These are phyloP conservation scores for Adansonia rubrostipa DNA, from an alignment of 441 rosid species.

Conservation along the genomic window DNA sequence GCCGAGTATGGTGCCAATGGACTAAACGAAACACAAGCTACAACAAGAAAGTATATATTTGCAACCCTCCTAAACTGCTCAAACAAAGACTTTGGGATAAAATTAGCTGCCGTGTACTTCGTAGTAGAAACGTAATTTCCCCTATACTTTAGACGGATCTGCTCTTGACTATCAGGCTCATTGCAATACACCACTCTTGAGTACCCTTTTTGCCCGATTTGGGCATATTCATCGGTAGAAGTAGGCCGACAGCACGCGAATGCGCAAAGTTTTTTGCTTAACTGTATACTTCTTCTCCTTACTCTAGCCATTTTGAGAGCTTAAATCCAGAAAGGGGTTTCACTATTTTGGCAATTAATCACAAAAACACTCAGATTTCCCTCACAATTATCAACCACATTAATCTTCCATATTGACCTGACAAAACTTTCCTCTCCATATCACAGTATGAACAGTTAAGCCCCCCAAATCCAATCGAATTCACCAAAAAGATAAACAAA, in stretches of 20 bases:
- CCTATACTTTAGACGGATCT: constrained; percentile 55
- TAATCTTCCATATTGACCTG: constrained; percentile 16
- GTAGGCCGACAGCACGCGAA: constrained; percentile 56
- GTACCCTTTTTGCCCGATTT: constrained; percentile 65
- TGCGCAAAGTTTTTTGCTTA: constrained; percentile 53
- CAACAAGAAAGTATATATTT: constrained; percentile 78
- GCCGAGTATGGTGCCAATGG: constrained; percentile 85
- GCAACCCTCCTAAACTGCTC: constrained; percentile 99
- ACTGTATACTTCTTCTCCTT: constrained; percentile 42
- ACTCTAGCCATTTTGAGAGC: constrained; percentile 42
- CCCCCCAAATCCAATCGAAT: constrained; percentile 16
- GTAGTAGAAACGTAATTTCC: constrained; percentile 86
- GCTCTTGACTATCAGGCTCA: constrained; percentile 73
- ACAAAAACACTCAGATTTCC: constrained; percentile 27
- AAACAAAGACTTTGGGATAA: constrained; percentile 95
- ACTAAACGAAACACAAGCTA: constrained; percentile 74
- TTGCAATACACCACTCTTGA: constrained; percentile 90
- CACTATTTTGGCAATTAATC: constrained; percentile 18
- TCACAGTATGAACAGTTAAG: constrained; percentile 8
- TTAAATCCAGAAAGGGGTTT: constrained; percentile 18
- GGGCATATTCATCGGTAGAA: constrained; percentile 50
- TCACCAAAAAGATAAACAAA: constrained; percentile 21
- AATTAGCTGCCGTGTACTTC: constrained; percentile 80
- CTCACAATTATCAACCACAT: constrained; percentile 26
- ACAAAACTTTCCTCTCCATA: constrained; percentile 17